These are phyloP conservation scores for Boletus pseudo-olivaceus DNA, from an alignment of 768 basidiomycete species.

Conservation along the genomic window DNA sequence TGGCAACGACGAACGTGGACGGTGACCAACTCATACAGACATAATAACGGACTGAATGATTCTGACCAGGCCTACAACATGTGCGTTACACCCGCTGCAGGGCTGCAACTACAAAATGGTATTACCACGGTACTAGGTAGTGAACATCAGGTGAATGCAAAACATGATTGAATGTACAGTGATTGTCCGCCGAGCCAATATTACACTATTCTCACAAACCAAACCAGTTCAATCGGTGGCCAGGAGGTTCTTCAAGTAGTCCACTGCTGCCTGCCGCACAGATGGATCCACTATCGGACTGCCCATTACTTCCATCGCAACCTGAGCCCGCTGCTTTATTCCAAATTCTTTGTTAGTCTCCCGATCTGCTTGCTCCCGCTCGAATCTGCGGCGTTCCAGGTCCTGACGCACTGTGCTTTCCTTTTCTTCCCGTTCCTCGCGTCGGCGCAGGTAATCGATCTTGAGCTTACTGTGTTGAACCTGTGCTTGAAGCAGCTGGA, in stretches of 20 bases:
- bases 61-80: neutral
- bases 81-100: neutral
- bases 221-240: constrained; percentile 29
- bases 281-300: constrained; percentile 56
- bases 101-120: neutral
- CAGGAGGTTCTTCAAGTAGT: constrained; percentile 70
- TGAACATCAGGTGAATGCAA: constrained; percentile 2
- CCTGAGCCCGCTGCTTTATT: constrained; percentile 59
- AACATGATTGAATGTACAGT: constrained; percentile 10
- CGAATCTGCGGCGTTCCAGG: constrained; percentile 48
- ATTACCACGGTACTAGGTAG: constrained; percentile 8
- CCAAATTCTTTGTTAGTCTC: constrained; percentile 51
- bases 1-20: neutral
- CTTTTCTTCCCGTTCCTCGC: constrained; percentile 67
- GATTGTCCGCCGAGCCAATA: constrained; percentile 8
- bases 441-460: constrained; percentile 61
- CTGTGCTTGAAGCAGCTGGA: constrained; percentile 64
- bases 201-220: constrained; percentile 6
- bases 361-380: constrained; percentile 55
- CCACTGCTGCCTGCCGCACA: constrained; percentile 63
- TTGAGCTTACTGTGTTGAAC: constrained; percentile 67
- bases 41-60: neutral
- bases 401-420: constrained; percentile 51
- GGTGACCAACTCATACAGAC: neutral
- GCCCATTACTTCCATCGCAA: constrained; percentile 62